A percentile compares a stretch with the other conserved stretches of the same genome.
These are phyloP conservation scores for Alternaria sp. DNA, from an alignment of 2,329 filamentous ascomycete species.

Conservation along the genomic window DNA sequence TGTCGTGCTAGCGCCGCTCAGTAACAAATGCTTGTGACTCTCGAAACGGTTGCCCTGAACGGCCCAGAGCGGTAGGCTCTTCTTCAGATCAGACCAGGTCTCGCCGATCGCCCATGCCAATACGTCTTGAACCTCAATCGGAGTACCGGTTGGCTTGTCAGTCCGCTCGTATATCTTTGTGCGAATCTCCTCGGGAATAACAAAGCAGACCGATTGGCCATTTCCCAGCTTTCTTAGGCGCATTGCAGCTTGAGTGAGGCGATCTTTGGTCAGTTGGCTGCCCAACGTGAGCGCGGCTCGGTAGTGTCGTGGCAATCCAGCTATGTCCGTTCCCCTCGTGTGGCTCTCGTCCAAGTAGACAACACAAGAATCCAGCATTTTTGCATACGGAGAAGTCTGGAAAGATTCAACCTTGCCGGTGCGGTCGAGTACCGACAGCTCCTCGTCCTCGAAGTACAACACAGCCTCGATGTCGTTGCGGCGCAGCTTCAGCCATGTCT, in stretches of 20 bases:
- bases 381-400: slow-evolving; percentile 65
- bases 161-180: slow-evolving; percentile 56
- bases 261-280: slow-evolving; percentile 71
- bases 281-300: slow-evolving; percentile 74
- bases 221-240: slow-evolving; percentile 63
- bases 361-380: slow-evolving; percentile 66
- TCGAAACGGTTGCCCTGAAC: slow-evolving; percentile 65
- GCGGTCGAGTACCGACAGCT: slow-evolving; percentile 63
- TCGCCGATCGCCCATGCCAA: slow-evolving; percentile 67
- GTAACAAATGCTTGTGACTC: slow-evolving; percentile 49
- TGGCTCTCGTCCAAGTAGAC: slow-evolving; percentile 76
- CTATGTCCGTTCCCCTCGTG: slow-evolving; percentile 72
- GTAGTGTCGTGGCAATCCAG: slow-evolving; percentile 63
- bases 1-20: slow-evolving; percentile 40
- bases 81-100: slow-evolving; percentile 60
- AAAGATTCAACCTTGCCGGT: slow-evolving; percentile 59
- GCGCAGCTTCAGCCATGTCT: slow-evolving; percentile 59
- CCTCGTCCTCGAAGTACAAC: slow-evolving; percentile 67
- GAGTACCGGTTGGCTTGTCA: neutral
- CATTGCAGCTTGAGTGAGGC: slow-evolving; percentile 72
- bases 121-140: slow-evolving; percentile 63
- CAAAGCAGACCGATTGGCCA: slow-evolving; percentile 71
- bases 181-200: slow-evolving; percentile 66
- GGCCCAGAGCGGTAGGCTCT: slow-evolving; percentile 67
- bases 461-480: slow-evolving; percentile 42